Evolutionary conservation across 345 rosid genomes (phyloP).

Genomic region (Pelargonium nanum): DNA sequence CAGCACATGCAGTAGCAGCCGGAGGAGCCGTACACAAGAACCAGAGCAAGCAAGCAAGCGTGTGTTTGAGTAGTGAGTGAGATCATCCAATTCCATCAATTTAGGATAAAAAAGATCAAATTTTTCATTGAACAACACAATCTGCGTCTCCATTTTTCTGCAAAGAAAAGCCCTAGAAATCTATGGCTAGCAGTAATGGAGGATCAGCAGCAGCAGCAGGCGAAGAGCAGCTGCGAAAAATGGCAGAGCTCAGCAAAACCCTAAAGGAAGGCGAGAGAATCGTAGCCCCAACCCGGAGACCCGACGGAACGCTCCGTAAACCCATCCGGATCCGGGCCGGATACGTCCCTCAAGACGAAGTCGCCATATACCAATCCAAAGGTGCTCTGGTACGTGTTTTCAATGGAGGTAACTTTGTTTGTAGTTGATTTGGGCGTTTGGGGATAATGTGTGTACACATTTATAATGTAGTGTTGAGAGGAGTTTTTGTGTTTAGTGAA

Average conservation of each 20-base stretch:
- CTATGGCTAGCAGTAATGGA: slow-evolving; percentile 2
- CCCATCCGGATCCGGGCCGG: slow-evolving; percentile 85
- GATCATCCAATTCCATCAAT: too few species aligned
- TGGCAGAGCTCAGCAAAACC: slow-evolving; percentile 75
- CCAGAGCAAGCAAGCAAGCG: too few species aligned
- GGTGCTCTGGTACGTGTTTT: slow-evolving; percentile 59
- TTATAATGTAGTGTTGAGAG: not conserved
- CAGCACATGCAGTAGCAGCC: too few species aligned
- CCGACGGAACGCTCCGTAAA: slow-evolving; percentile 85
- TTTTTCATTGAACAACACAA: too few species aligned
- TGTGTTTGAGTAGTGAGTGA: too few species aligned
- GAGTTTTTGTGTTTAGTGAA: not conserved
- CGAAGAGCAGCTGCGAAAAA: slow-evolving; percentile 37
- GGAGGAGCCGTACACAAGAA: too few species aligned
- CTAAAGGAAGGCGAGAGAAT: slow-evolving; percentile 96
- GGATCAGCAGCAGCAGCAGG: slow-evolving; percentile 30
- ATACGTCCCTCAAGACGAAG: slow-evolving; percentile 83
- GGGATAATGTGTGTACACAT: too few species aligned
- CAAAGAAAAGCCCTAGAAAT: too few species aligned
- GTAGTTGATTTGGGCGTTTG: too few species aligned
- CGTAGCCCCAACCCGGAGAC: slow-evolving; percentile 72
- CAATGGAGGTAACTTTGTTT: not conserved
- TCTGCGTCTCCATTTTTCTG: too few species aligned
- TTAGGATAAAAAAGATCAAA: too few species aligned
- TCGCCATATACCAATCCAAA: slow-evolving; percentile 75